A percentile compares a stretch with the other conserved stretches of the same genome.
These are phyloP conservation scores for Malassezia psittaci DNA, from an alignment of 1,284 basidiomycete genomes.

Conservation along the genomic window DNA sequence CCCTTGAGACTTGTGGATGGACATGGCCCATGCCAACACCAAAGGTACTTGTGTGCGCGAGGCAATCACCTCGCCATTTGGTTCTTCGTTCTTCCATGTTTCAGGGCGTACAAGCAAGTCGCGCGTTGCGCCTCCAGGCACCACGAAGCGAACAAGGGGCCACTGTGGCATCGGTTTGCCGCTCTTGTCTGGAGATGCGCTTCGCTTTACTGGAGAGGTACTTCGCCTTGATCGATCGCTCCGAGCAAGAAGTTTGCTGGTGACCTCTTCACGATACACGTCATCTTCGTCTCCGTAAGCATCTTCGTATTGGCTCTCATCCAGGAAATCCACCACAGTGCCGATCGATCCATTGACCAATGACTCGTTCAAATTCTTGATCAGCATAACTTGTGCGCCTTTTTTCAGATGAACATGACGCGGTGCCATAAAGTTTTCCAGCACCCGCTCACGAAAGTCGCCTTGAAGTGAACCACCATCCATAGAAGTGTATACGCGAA, in stretches of 20 bases:
- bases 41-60: constrained; percentile 41
- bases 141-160: constrained; percentile 39
- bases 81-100: constrained; percentile 49
- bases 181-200: constrained; percentile 15
- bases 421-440: constrained; percentile 34
- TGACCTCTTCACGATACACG: constrained; percentile 30
- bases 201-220: neutral
- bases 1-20: constrained; percentile 47
- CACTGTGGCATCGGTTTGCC: constrained; percentile 15
- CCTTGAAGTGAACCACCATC: constrained; percentile 27
- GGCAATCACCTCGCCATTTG: constrained; percentile 44
- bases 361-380: constrained; percentile 65
- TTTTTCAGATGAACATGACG: constrained; percentile 57
- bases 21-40: constrained; percentile 46
- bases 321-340: constrained; percentile 51
- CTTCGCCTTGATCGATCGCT: constrained; percentile 2
- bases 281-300: constrained; percentile 32
- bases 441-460: constrained; percentile 24
- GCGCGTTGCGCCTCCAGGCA: constrained; percentile 23
- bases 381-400: constrained; percentile 59
- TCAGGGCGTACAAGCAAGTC: constrained; percentile 35
- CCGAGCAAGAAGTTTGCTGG: constrained; percentile 38
- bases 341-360: constrained; percentile 78
- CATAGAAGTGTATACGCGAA: constrained; percentile 26
- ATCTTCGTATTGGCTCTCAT: constrained; percentile 23